Conservation (phyloP, 176 grass and related monocot species). For the Oryza brachyantha region DNA sequence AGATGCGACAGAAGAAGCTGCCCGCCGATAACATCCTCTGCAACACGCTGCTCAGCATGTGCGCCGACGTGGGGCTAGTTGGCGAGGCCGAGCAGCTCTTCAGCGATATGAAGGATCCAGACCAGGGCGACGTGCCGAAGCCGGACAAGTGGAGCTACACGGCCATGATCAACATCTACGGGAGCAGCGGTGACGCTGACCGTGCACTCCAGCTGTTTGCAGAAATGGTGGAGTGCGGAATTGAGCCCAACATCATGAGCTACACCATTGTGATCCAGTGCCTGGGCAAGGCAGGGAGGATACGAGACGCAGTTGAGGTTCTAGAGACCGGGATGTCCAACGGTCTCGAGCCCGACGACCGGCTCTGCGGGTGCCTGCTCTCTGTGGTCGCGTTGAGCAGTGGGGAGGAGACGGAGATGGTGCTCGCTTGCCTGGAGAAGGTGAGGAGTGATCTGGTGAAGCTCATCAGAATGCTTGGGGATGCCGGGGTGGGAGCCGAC, state of each 20-base stretch:
- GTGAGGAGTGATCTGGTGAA: conserved; percentile 50
- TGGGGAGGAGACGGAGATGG: conserved; percentile 40
- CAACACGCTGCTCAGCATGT: conserved; percentile 94
- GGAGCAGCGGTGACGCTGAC: conserved; percentile 56
- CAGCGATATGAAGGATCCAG: conserved; percentile 59
- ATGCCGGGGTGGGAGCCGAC: conserved; percentile 18
- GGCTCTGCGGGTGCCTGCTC: conserved; percentile 82
- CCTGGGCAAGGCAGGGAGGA: conserved; percentile 67
- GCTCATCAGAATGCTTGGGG: conserved; percentile 56
- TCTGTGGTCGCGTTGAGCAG: conserved; percentile 57
- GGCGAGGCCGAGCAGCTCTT: conserved; percentile 82
- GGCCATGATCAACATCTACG: conserved; percentile 88
- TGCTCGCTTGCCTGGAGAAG: conserved; percentile 64
- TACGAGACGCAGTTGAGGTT: conserved; percentile 48
- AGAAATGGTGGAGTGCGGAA: conserved; percentile 53
- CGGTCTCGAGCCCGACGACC: conserved; percentile 60
- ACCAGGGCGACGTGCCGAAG: conserved; percentile 10
- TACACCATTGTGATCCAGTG: conserved; percentile 89
- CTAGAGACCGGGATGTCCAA: conserved; percentile 42
- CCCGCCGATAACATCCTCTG: conserved; percentile 81
- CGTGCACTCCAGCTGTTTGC: conserved; percentile 62
- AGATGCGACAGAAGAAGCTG: conserved; percentile 59
- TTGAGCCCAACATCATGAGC: conserved; percentile 79
- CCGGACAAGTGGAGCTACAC: conserved; percentile 92
- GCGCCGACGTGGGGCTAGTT: conserved; percentile 68